phyloP scores from a whole-genome alignment of 2,329 filamentous ascomycete genomes.

The Colletotrichum siamense region DNA sequence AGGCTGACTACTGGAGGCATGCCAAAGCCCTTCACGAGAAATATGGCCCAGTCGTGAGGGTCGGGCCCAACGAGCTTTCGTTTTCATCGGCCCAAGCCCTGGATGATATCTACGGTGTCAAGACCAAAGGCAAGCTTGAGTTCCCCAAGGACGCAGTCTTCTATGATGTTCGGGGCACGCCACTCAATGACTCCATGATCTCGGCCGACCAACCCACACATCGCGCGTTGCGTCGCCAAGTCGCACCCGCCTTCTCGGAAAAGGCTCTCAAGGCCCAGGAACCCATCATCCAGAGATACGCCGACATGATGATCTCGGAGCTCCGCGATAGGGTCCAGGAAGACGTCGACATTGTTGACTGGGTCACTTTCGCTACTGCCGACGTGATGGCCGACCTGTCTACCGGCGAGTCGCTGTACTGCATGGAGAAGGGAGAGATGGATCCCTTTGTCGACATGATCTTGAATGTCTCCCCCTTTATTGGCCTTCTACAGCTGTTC shows the following conservation, averaged over 20 bases:
- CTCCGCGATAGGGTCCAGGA: conserved; percentile 16
- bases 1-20: background rate
- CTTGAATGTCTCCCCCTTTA: background rate
- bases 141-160: background rate
- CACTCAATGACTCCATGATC: conserved; percentile 3
- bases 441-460: conserved; percentile 5
- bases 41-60: background rate
- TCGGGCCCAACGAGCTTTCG: background rate
- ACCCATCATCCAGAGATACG: conserved; percentile 28
- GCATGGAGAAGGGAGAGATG: conserved; percentile 11
- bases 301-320: conserved; percentile 27
- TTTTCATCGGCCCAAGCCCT: background rate
- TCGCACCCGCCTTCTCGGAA: conserved; percentile 33
- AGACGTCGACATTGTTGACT: conserved; percentile 22
- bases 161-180: background rate
- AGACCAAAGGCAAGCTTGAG: background rate
- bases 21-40: background rate
- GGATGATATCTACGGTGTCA: background rate
- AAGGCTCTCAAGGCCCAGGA: conserved; percentile 33
- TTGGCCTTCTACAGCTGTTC: background rate
- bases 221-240: conserved; percentile 17
- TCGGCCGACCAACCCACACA: conserved; percentile 21
- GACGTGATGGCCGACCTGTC: conserved; percentile 22
- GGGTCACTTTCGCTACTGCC: conserved; percentile 3
- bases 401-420: conserved; percentile 23